Base-by-base conservation (phyloP, 2,329 filamentous ascomycete genomes). In the Epichloe sylvatica region DNA sequence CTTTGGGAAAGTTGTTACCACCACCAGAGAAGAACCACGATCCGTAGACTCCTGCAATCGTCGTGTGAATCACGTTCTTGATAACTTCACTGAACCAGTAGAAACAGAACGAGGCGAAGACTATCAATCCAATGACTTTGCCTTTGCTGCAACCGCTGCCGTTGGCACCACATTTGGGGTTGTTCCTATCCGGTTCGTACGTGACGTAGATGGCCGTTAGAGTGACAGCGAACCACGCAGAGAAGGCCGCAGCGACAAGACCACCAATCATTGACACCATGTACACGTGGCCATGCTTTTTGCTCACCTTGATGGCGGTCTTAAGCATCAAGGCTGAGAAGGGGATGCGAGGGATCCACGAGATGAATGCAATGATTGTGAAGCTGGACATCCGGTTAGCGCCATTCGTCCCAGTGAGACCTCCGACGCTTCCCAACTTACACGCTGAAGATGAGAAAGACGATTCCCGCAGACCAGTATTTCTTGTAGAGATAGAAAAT, bases 51-150 rank as follows among this genome's bases (percentile, higher is more conserved):
- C 91, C 90, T 0, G 88, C 85, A 51, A 95, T 84, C 23, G 81
- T 89, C 2, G 84, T 84, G 63, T 97, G 89, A 44, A 95, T 86
- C 0, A 86, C 89, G 67, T 94, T 95, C 71, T 96, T 96, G 58
- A 96, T 70, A 76, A 85, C 91, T 64, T 97, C 91, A 2, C 86
- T 84, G 55, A 95, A 82, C 91, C 91, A 97, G 69, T 94, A 96
- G 67, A 83, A 86, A 48, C 89, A 83, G 60, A 97, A 96, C 0
- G 89, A 94, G 56, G 89, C 77, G 63, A 94, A 96, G 17, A 84
- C 86, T 5, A 94, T 71, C 33, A 96, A 69, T 0, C 90, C 90
- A 52, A 89, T 90, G 42, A 96, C 86, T 55, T 83, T 91, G 47
- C 73, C 86, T 5, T 71, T 74, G 52, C 84, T 82, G 59, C 90